phyloP scores from a whole-genome alignment of 768 basidiomycete species.

The Pluteus cervinus region DNA sequence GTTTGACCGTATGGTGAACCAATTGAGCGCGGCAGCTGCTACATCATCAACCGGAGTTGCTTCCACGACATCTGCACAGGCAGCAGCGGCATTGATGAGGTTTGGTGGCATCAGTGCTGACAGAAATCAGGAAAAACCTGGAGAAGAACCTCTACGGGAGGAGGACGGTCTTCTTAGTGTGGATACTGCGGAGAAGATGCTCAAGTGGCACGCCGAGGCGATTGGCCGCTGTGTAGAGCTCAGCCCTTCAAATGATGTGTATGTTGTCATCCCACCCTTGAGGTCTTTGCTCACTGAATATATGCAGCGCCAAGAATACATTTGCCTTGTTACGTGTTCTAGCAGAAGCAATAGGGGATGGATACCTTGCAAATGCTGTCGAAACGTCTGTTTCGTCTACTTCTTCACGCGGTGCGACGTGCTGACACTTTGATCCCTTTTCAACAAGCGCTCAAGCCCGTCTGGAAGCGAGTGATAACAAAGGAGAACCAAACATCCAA shows the following conservation, averaged over 20 bases:
- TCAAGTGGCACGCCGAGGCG: conserved; percentile 97
- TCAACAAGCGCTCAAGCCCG: conserved; percentile 61
- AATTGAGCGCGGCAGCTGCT: conserved; percentile 71
- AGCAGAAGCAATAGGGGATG: conserved; percentile 77
- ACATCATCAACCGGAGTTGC: conserved; percentile 53
- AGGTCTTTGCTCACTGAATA: conserved; percentile 3
- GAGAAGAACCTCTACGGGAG: conserved; percentile 68
- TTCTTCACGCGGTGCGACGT: too few relatives aligned
- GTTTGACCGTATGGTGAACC: conserved; percentile 91
- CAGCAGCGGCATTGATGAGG: conserved; percentile 84
- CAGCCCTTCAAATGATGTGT: conserved; percentile 80
- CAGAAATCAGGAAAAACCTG: conserved; percentile 40
- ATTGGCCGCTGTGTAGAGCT: conserved; percentile 93
- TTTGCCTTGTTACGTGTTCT: conserved; percentile 78
- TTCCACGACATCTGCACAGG: conserved; percentile 72
- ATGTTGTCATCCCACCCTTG: conserved; percentile 23
- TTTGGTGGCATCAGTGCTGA: conserved; percentile 75
- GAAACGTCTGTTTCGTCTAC: conserved; percentile 66
- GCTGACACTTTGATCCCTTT: too few relatives aligned
- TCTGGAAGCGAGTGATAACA: conserved; percentile 68
- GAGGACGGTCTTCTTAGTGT: conserved; percentile 80
- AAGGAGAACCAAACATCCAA: conserved; percentile 75
- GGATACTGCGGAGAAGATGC: conserved; percentile 79
- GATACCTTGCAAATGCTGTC: conserved; percentile 86
- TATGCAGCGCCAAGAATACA: conserved; percentile 78